phyloP scores from a whole-genome alignment of 805 yeast species.

The Ogataea sp. region DNA sequence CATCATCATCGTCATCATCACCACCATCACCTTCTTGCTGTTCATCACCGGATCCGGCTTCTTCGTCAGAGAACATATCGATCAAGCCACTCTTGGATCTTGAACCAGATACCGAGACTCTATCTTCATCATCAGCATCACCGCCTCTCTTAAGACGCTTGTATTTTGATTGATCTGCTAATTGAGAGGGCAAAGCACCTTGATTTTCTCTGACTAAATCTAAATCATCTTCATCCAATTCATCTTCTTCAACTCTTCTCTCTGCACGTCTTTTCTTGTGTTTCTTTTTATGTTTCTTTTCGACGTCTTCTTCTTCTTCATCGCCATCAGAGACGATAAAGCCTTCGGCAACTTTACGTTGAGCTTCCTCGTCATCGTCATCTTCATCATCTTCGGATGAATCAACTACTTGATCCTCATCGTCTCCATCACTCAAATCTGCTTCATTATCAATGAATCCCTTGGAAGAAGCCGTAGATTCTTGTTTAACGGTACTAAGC shows the following conservation, averaged over 20 bases:
- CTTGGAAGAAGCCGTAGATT: neutral
- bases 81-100: constrained; percentile 35
- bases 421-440: constrained; percentile 18
- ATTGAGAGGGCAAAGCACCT: constrained; percentile 50
- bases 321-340: constrained; percentile 86
- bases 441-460: constrained; percentile 19
- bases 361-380: constrained; percentile 85
- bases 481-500: neutral
- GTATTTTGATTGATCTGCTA: constrained; percentile 39
- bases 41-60: constrained; percentile 28
- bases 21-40: constrained; percentile 23
- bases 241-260: constrained; percentile 30
- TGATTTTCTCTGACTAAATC: constrained; percentile 87
- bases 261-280: constrained; percentile 35
- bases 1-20: constrained; percentile 24
- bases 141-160: constrained; percentile 80
- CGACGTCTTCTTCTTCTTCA: constrained; percentile 80
- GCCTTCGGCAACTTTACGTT: constrained; percentile 76
- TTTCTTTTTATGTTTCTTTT: constrained; percentile 30
- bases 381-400: constrained; percentile 71
- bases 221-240: constrained; percentile 89
- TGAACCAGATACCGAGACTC: constrained; percentile 3
- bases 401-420: constrained; percentile 24
- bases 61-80: constrained; percentile 67
- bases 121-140: constrained; percentile 26